phyloP scores from a whole-genome alignment of 768 basidiomycete species.

The Kwoniella shandongensis region DNA sequence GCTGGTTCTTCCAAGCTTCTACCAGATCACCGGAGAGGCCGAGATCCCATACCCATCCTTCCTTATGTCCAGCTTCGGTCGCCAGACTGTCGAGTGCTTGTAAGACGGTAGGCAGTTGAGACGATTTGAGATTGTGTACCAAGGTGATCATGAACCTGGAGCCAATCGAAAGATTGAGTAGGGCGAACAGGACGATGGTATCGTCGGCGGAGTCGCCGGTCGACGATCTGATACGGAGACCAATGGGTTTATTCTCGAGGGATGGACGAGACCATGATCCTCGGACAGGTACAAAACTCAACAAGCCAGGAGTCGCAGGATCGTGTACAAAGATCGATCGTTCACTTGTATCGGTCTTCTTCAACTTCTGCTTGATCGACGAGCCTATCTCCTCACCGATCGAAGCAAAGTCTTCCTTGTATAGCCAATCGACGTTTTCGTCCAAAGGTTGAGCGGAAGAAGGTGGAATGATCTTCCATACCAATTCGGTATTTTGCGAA shows the following conservation, averaged over 20 bases:
- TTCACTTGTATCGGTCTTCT: constrained; percentile 3
- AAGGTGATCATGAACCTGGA: constrained; percentile 26
- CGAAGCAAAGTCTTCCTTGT: constrained; percentile 5
- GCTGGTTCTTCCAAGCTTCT: constrained; percentile 15
- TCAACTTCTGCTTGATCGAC: constrained; percentile 1
- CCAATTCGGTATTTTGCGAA: constrained; percentile 18
- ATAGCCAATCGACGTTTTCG: constrained; percentile 17
- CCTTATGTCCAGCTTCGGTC: constrained; percentile 13
- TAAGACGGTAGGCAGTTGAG: constrained; percentile 20
- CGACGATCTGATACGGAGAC: constrained; percentile 2
- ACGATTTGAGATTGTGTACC: constrained; percentile 17
- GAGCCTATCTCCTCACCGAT: background rate
- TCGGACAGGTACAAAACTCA: constrained; percentile 10
- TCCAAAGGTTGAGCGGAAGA: background rate
- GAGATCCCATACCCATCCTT: constrained; percentile 38
- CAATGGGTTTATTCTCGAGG: background rate
- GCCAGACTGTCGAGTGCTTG: constrained; percentile 25
- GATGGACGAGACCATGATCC: constrained; percentile 3
- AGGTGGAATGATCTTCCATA: constrained; percentile 24
- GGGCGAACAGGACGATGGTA: constrained; percentile 32
- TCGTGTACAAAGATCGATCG: constrained; percentile 11
- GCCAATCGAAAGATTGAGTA: constrained; percentile 15
- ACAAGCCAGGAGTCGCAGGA: constrained; percentile 14
- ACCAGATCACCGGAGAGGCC: background rate
- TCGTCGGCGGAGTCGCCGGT: constrained; percentile 5